Evolutionary conservation across 2,329 filamentous ascomycete genomes (phyloP).

Genomic region (Aspergillus japonicus): DNA sequence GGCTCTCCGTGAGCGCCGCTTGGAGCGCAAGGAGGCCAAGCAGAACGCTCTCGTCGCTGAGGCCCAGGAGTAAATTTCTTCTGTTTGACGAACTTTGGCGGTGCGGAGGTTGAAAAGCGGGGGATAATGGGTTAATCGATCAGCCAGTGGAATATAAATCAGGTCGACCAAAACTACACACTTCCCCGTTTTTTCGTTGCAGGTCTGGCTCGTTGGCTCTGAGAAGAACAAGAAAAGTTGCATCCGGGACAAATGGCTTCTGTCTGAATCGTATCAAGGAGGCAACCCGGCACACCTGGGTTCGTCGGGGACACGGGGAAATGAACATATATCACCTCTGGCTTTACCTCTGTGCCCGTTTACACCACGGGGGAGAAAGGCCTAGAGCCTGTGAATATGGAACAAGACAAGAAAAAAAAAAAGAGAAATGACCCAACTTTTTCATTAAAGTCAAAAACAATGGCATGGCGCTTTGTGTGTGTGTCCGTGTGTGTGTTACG

Average conservation of each 20-base stretch:
- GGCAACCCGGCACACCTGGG: conserved; percentile 15
- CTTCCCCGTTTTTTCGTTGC: conserved; percentile 24
- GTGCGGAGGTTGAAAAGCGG: conserved; percentile 38
- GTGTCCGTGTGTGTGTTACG: conserved; percentile 28
- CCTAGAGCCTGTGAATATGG: conserved; percentile 3
- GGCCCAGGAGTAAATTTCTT: conserved; percentile 49
- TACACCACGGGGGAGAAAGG: neutral
- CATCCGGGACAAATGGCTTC: conserved; percentile 17
- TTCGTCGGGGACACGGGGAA: conserved; percentile 18
- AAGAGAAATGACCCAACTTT: conserved; percentile 23
- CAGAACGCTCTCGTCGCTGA: conserved; percentile 79
- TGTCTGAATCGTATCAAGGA: conserved; percentile 11
- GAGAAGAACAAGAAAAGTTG: conserved; percentile 5
- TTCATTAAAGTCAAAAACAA: conserved; percentile 22
- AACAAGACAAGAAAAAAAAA: conserved; percentile 12
- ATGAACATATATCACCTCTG: conserved; percentile 10
- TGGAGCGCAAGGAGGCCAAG: conserved; percentile 89
- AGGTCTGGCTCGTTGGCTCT: conserved; percentile 23
- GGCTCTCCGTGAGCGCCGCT: conserved; percentile 98
- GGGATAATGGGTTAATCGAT: conserved; percentile 32
- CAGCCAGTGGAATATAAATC: conserved; percentile 27
- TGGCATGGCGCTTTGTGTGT: conserved; percentile 29
- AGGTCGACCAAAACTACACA: conserved; percentile 24
- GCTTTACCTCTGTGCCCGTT: conserved; percentile 12
- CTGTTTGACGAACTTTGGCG: conserved; percentile 35